Conservation (phyloP, 2,329 filamentous ascomycete genomes). For the Chaetomium sp. region DNA sequence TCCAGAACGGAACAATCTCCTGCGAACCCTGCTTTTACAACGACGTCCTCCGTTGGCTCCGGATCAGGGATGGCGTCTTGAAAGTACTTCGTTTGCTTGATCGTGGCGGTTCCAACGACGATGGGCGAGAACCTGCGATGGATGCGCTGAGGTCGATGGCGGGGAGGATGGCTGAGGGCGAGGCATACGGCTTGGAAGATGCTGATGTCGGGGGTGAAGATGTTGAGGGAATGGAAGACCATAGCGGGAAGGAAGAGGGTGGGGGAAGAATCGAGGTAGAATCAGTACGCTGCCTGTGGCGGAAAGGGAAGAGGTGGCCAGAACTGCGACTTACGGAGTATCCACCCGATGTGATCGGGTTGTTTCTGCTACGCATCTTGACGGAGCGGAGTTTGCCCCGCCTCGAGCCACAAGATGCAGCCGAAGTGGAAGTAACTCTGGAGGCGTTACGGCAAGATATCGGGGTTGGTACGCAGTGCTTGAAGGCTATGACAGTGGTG, state of each 20-base stretch:
- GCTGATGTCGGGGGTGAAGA: too few relatives aligned
- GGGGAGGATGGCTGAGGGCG: not conserved
- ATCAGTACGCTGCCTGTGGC: not conserved
- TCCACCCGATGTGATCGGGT: conserved; percentile 7
- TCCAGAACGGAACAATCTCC: conserved; percentile 1
- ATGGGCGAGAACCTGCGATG: not conserved
- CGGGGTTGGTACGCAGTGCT: not conserved
- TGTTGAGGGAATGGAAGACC: not conserved
- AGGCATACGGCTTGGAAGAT: too few relatives aligned
- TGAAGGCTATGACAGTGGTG: not conserved
- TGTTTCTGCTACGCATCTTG: conserved; percentile 4
- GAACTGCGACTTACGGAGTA: not conserved
- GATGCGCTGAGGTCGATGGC: not conserved
- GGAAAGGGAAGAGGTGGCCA: not conserved
- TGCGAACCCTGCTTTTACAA: conserved; percentile 16
- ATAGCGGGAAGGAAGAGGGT: not conserved
- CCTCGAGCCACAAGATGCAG: not conserved
- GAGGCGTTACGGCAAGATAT: not conserved
- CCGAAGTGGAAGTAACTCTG: not conserved
- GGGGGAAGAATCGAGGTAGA: too few relatives aligned
- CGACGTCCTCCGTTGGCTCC: conserved; percentile 9
- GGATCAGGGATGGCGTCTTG: conserved; percentile 2
- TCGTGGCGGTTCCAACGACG: not conserved
- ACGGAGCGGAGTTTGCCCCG: not conserved
- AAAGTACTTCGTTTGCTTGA: conserved; percentile 6